Base-by-base conservation (phyloP, 2,329 filamentous ascomycete species). In the Aspergillus luchuensis region DNA sequence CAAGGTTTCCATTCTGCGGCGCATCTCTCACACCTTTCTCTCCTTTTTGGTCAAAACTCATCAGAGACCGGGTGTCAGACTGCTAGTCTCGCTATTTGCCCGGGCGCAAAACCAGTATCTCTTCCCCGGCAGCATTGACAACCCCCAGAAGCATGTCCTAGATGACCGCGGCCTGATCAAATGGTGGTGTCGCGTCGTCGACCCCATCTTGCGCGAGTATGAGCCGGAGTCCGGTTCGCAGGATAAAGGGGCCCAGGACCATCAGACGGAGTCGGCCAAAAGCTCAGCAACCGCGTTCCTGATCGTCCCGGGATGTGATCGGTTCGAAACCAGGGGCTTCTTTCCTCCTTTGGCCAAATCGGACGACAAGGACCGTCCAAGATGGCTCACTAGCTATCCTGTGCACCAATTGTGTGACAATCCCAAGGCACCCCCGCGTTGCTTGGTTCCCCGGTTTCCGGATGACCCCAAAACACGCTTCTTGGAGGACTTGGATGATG, bases 391-490 rank as follows among this genome's bases (percentile, higher is more conserved):
- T 45, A 91, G 90, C 79, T 86, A 89, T 33, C 85, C 95, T 11
- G 84, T 91, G 0, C 85, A 90, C 53, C 88, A 92, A 1, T 84
- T 98, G 23, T 87, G 89, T 60, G 88, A 89, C 67, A 79, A 84
- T 11, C 82, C 84, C 7, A 82, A 87, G 54, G 87, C 92, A 3
- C 91, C 92, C 5, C 90, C 91, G 0, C 85, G 93, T 61, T 96
- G 91, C 72, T 81, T 98, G 7, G 89, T 99, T 5, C 95, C 95
- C 1, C 89, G 89, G 21, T 97, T 96, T 64, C 95, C 95, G 0
- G 95, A 99, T 73, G 95, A 99, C 65, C 95, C 95, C 0, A 99
- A 99, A 74, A 88, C 92, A 1, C 86, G 95, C 5, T 98, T 93
- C 71, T 83, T 96, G 49, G 85, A 91, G 61, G 94, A 98, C 72